phyloP scores from a whole-genome alignment of 768 basidiomycete species.

The Tubosaeta sp. region DNA sequence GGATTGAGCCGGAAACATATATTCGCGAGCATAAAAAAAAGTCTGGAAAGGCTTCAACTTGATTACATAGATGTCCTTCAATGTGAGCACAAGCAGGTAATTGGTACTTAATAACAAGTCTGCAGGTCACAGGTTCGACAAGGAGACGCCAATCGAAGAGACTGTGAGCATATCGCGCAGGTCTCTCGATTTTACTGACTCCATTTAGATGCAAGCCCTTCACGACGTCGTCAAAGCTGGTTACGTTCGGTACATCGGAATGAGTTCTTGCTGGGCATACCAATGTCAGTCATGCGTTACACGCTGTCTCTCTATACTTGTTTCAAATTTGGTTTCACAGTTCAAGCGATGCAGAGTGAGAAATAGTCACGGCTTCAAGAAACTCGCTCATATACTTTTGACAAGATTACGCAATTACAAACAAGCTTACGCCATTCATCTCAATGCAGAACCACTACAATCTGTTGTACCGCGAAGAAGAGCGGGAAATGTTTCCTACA shows the following conservation, averaged over 20 bases:
- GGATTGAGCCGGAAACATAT: conserved; percentile 53
- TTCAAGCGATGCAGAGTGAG: conserved; percentile 40
- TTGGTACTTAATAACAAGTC: not conserved
- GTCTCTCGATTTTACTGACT: not conserved
- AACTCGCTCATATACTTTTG: not conserved
- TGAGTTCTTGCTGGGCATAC: conserved; percentile 40
- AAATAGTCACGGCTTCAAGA: not conserved
- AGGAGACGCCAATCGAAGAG: conserved; percentile 48
- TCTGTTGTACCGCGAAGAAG: conserved; percentile 58
- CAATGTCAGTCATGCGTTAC: conserved; percentile 27
- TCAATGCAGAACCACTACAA: conserved; percentile 63
- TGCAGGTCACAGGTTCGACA: conserved; percentile 45
- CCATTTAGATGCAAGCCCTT: conserved; percentile 41
- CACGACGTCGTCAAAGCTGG: conserved; percentile 49
- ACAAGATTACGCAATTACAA: conserved; percentile 38
- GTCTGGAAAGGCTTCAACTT: conserved; percentile 38
- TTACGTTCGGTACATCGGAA: conserved; percentile 45
- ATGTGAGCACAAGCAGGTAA: conserved; percentile 26
- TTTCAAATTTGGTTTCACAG: conserved; percentile 15
- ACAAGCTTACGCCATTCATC: conserved; percentile 51
- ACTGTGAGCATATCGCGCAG: conserved; percentile 22
- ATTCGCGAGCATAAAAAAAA: conserved; percentile 49
- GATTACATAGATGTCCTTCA: conserved; percentile 61
- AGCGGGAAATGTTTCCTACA: conserved; percentile 54
- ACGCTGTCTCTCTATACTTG: not conserved